phyloP scores from a whole-genome alignment of 768 basidiomycete species.

The Cyclocybe aegerita region DNA sequence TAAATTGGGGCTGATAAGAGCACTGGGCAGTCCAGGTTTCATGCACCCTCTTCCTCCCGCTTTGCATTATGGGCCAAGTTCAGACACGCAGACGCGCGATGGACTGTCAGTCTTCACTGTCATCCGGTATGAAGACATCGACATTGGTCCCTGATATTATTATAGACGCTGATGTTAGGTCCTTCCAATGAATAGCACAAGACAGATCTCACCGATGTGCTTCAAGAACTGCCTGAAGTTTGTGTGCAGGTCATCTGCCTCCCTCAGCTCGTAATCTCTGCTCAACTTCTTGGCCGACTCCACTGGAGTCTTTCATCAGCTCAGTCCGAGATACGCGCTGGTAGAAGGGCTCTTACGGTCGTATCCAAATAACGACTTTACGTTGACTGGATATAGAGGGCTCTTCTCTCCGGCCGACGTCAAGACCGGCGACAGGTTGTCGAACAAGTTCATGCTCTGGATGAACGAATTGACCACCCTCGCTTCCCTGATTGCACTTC shows the following conservation, averaged over 20 bases:
- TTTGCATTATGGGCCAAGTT: no score
- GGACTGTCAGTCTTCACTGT: no score
- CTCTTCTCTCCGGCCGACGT: constrained; percentile 49
- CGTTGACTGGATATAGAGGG: constrained; percentile 45
- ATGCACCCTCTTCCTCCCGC: no score
- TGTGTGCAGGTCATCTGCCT: constrained; percentile 36
- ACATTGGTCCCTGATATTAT: constrained; percentile 14
- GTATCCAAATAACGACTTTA: constrained; percentile 52
- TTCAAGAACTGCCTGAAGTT: constrained; percentile 58
- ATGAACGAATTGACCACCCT: constrained; percentile 47
- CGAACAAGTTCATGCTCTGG: constrained; percentile 37
- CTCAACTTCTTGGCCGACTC: constrained; percentile 41
- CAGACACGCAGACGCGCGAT: no score
- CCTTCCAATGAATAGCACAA: no score
- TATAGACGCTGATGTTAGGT: background rate
- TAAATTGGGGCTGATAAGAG: no score
- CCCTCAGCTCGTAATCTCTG: constrained; percentile 47
- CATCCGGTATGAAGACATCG: constrained; percentile 13
- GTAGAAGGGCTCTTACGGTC: constrained; percentile 40
- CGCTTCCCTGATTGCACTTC: constrained; percentile 37
- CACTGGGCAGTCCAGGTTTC: no score
- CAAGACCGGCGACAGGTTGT: constrained; percentile 45
- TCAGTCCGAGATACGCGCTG: background rate
- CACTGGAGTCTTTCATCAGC: constrained; percentile 27
- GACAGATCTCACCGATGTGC: constrained; percentile 42